A percentile compares a stretch with the other conserved stretches of the same genome.
Evolutionary conservation across 495 filamentous ascomycete genomes (phyloP).

Genomic region (Neurospora cerealis): DNA sequence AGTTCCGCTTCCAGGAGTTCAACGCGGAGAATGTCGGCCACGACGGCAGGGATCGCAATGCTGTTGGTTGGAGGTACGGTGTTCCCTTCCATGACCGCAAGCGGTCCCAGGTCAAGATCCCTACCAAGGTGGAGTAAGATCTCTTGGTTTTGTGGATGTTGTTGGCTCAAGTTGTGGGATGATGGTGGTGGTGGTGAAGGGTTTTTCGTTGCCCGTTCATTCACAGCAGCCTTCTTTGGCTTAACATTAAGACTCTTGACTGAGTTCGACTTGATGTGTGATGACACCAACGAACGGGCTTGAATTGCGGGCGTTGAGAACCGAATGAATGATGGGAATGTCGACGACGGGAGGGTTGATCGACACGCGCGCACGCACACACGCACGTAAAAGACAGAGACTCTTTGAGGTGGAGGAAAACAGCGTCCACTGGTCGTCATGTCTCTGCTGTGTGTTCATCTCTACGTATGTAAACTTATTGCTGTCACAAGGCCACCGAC

Average conservation of each 20-base stretch:
- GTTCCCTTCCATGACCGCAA: slow-evolving; percentile 38
- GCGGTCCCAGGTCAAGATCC: slow-evolving; percentile 37
- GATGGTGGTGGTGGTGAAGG: neutral
- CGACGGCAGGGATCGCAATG: slow-evolving; percentile 40
- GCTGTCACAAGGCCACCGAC: neutral
- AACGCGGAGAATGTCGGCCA: slow-evolving; percentile 36
- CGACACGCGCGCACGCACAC: neutral
- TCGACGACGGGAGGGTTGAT: neutral
- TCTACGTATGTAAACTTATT: neutral
- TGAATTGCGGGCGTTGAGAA: neutral
- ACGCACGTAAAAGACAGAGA: neutral
- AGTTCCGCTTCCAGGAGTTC: slow-evolving; percentile 68
- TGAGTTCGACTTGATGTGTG: neutral
- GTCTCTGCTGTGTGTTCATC: neutral
- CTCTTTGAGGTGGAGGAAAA: neutral
- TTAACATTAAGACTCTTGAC: neutral
- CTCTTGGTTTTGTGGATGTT: neutral
- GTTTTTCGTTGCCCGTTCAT: neutral
- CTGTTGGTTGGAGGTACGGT: slow-evolving; percentile 52
- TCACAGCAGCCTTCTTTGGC: neutral
- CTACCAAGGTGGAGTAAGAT: slow-evolving; percentile 27
- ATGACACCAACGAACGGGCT: neutral
- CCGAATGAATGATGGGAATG: neutral
- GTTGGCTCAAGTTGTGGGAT: neutral
- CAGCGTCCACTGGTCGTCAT: neutral